Conservation (phyloP, 106 monocot genomes). For the Apostasia ramifera region DNA sequence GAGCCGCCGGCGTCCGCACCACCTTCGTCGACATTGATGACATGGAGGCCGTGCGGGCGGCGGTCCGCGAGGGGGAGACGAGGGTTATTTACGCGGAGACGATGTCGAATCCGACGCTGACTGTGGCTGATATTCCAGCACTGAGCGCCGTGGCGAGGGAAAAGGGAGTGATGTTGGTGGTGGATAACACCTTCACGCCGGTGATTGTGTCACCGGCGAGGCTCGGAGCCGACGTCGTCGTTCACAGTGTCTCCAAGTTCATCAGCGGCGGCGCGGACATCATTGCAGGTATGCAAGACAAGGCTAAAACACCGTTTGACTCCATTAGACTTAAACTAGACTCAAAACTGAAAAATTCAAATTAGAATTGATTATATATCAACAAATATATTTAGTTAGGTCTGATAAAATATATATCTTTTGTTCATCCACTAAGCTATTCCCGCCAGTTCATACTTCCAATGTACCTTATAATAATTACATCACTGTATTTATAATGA, state of each 20-base stretch:
- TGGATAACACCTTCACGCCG: slow-evolving; percentile 81
- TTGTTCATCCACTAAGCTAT: no score
- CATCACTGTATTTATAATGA: no score
- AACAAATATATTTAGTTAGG: no score
- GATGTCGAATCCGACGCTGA: slow-evolving; percentile 63
- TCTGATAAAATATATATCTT: no score
- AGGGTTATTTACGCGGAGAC: slow-evolving; percentile 60
- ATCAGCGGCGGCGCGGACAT: slow-evolving; percentile 79
- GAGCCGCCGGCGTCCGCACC: slow-evolving; percentile 38
- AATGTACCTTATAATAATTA: no score
- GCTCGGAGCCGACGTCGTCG: slow-evolving; percentile 72
- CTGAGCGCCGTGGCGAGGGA: slow-evolving; percentile 41
- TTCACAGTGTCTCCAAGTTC: slow-evolving; percentile 80
- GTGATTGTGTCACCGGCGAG: slow-evolving; percentile 72
- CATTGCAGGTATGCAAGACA: slow-evolving; percentile 47
- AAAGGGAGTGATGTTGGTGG: slow-evolving; percentile 62
- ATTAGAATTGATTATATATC: no score
- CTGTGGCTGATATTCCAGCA: slow-evolving; percentile 47
- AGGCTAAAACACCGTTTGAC: no score
- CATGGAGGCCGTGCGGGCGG: slow-evolving; percentile 27
- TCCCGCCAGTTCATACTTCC: no score
- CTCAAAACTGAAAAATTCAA: no score
- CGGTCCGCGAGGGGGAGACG: slow-evolving; percentile 46
- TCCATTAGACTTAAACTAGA: no score
- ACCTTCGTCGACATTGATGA: slow-evolving; percentile 56